These are phyloP conservation scores for Aspergillus fumigatus DNA, from an alignment of 2,329 filamentous ascomycete species.

Conservation along the genomic window DNA sequence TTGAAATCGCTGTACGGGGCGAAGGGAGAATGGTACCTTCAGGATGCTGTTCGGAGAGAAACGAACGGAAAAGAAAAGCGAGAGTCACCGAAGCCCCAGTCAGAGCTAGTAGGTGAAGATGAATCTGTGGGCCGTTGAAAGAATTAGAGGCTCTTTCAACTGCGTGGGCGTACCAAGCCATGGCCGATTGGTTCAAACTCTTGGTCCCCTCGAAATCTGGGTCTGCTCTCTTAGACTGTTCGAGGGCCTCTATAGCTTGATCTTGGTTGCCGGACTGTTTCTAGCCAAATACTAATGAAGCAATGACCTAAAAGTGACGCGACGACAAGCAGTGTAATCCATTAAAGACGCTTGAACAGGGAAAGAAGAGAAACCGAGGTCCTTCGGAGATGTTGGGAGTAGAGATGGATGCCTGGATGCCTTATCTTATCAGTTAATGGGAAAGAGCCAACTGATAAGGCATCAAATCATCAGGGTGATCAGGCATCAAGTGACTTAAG, in stretches of 20 bases:
- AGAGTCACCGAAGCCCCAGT: conserved; percentile 34
- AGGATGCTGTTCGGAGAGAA: conserved; percentile 16
- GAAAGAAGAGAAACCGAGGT: neutral
- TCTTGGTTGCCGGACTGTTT: neutral
- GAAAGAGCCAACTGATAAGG: neutral
- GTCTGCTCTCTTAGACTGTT: neutral
- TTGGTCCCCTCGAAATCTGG: neutral
- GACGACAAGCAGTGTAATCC: neutral
- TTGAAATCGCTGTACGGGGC: conserved; percentile 30
- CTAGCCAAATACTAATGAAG: neutral
- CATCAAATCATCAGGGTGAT: conserved; percentile 1
- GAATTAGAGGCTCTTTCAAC: conserved; percentile 31
- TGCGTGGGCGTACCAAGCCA: conserved; percentile 33
- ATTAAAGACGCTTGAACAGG: neutral
- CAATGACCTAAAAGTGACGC: neutral
- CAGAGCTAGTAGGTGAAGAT: conserved; percentile 31
- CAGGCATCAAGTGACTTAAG: neutral
- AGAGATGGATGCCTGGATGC: neutral
- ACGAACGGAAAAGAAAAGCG: conserved; percentile 27
- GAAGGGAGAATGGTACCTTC: conserved; percentile 27
- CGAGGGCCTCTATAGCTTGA: neutral
- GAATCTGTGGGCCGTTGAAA: conserved; percentile 24
- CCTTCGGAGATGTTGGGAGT: neutral
- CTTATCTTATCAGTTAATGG: neutral
- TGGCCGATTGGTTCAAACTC: conserved; percentile 8